Percentiles rank a stretch among this genome's conserved stretches.
Evolutionary conservation across 495 filamentous ascomycete genomes (phyloP).

Genomic region (Trichoderma asperelloides): DNA sequence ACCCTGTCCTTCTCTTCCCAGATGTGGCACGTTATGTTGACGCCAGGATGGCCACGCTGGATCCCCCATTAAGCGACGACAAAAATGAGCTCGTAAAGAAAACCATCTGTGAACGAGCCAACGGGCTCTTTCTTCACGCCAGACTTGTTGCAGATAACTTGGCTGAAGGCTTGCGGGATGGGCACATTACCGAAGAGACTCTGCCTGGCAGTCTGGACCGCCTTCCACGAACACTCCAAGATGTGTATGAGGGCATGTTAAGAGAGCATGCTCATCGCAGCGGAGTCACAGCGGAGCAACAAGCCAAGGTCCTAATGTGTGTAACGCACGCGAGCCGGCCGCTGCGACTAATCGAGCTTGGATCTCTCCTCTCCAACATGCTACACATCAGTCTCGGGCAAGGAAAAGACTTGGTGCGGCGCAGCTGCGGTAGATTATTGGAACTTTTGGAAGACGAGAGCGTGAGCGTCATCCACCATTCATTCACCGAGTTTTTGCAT

Average conservation of each 20-base stretch:
- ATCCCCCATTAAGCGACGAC: constrained; percentile 20
- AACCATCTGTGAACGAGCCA: constrained; percentile 15
- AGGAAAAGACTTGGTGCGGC: constrained; percentile 24
- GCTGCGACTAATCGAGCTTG: constrained; percentile 39
- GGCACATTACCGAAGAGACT: constrained; percentile 15
- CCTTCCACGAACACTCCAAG: constrained; percentile 9
- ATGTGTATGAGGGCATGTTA: constrained; percentile 35
- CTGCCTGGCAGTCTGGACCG: constrained; percentile 25
- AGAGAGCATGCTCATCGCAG: constrained; percentile 27
- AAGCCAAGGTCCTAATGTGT: constrained; percentile 32
- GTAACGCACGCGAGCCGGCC: constrained; percentile 39
- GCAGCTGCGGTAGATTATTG: constrained; percentile 34
- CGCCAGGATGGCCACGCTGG: constrained; percentile 24
- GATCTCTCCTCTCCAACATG: constrained; percentile 21
- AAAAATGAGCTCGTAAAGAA: constrained; percentile 15
- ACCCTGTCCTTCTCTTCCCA: constrained; percentile 20
- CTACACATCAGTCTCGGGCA: constrained; percentile 11
- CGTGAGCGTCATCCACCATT: constrained; percentile 41
- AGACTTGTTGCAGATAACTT: constrained; percentile 33
- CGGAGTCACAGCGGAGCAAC: constrained; percentile 27
- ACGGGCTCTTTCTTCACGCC: constrained; percentile 34
- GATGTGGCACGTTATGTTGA: not conserved
- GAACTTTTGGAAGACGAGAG: constrained; percentile 30
- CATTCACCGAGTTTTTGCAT: constrained; percentile 43
- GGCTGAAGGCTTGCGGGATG: constrained; percentile 11